phyloP scores from a whole-genome alignment of 495 filamentous ascomycete species.

The Penicillium flavigenum region DNA sequence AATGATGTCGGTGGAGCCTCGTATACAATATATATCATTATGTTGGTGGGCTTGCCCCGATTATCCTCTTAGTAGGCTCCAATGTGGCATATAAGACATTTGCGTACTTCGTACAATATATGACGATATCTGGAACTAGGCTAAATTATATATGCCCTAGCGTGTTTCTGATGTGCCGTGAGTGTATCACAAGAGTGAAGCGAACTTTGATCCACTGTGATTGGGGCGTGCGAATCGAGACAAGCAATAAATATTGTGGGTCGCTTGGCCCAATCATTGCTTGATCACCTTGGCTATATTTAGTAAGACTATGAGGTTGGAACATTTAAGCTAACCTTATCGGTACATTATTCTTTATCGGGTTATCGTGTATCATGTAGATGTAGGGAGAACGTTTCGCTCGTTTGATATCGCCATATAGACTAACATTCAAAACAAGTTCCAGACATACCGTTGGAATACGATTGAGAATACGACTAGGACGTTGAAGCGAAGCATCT shows the following conservation, averaged over 20 bases:
- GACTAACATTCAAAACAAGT: background rate
- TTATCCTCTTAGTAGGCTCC: background rate
- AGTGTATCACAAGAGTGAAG: background rate
- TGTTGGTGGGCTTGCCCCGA: no score
- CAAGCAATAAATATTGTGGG: constrained; percentile 1
- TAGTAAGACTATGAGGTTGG: background rate
- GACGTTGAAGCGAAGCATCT: background rate
- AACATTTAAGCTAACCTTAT: background rate
- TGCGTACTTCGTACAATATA: background rate
- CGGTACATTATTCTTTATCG: background rate
- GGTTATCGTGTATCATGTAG: background rate
- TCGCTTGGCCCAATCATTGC: background rate
- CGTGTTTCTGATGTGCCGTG: background rate
- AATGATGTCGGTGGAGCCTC: no score
- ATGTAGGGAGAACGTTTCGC: background rate
- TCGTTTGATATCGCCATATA: constrained; percentile 1
- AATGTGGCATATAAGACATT: constrained; percentile 2
- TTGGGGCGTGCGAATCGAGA: background rate
- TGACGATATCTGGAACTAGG: background rate
- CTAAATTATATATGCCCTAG: background rate
- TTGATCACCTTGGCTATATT: background rate
- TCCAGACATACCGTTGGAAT: background rate
- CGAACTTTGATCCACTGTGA: background rate
- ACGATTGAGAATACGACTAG: background rate
- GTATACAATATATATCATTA: no score